These are phyloP conservation scores for Fusarium sp. DNA, from an alignment of 2,329 filamentous ascomycete genomes.

Conservation along the genomic window DNA sequence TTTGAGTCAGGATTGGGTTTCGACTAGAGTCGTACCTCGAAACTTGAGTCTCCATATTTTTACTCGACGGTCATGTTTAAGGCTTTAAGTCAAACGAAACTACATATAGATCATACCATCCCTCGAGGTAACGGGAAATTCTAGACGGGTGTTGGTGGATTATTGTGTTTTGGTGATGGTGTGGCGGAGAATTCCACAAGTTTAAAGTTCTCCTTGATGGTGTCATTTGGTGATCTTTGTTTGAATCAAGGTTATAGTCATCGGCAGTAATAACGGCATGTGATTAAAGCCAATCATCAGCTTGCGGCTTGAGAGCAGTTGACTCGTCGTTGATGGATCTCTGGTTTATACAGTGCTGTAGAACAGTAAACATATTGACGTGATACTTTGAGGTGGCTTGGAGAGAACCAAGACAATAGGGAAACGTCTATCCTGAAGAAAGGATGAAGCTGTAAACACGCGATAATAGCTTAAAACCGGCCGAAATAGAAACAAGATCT, in stretches of 20 bases:
- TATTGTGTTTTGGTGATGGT: constrained; percentile 27
- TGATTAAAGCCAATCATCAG: background rate
- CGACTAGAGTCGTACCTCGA: constrained; percentile 17
- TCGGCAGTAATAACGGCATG: background rate
- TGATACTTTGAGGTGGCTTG: background rate
- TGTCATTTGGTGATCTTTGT: constrained; percentile 1
- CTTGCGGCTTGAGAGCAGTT: background rate
- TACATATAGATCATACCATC: constrained; percentile 16
- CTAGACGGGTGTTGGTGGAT: constrained; percentile 9
- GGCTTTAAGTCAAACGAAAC: constrained; percentile 18
- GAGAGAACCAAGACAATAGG: background rate
- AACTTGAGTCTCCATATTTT: constrained; percentile 24
- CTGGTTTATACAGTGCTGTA: background rate
- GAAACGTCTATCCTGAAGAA: background rate
- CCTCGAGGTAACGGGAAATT: background rate
- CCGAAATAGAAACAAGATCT: background rate
- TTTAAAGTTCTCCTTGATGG: constrained; percentile 14
- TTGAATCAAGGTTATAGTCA: background rate
- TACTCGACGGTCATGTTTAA: constrained; percentile 1
- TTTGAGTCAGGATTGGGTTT: constrained; percentile 34
- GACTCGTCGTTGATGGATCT: background rate
- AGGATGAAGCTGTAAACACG: background rate
- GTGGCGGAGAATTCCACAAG: constrained; percentile 19
- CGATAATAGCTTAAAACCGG: background rate
- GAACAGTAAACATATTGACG: background rate